phyloP scores from a whole-genome alignment of 345 rosid species.

The Aegle marmelos region DNA sequence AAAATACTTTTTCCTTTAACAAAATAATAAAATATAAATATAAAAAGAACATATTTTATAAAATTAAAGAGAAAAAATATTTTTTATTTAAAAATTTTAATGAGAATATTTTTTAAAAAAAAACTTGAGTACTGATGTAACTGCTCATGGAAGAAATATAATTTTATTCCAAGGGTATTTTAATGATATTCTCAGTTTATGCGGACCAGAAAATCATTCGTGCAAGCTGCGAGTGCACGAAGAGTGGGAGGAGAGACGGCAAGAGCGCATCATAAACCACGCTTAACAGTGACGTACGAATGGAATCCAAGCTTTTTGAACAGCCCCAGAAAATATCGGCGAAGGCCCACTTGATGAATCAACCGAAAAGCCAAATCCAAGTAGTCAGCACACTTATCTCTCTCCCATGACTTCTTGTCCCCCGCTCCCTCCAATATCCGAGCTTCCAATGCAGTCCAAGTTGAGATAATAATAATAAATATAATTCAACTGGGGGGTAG shows the following conservation, averaged over 20 bases:
- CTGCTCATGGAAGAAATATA: accelerated
- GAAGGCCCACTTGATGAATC: conserved; percentile 20
- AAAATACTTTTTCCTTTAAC: accelerated
- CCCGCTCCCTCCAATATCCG: conserved; percentile 17
- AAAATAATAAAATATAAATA: no score
- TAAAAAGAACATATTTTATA: accelerated
- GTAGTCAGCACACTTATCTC: conserved; percentile 23
- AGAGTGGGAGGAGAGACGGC: background rate
- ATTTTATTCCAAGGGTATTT: no score
- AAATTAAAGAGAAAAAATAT: no score
- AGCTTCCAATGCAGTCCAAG: conserved; percentile 16
- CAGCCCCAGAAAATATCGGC: background rate
- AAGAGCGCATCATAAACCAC: conserved; percentile 18
- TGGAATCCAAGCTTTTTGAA: conserved; percentile 36
- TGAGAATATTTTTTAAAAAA: no score
- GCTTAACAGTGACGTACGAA: conserved; percentile 28
- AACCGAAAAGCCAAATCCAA: conserved; percentile 18
- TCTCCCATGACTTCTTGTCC: conserved; percentile 16
- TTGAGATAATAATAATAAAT: conserved; percentile 2
- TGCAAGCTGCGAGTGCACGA: background rate
- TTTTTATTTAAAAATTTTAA: no score
- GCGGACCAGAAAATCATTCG: background rate
- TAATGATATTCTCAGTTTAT: no score
- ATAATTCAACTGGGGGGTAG: background rate
- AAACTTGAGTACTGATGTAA: no score